phyloP scores from a whole-genome alignment of 129 eudicot genomes.

The Tagetes erecta region DNA sequence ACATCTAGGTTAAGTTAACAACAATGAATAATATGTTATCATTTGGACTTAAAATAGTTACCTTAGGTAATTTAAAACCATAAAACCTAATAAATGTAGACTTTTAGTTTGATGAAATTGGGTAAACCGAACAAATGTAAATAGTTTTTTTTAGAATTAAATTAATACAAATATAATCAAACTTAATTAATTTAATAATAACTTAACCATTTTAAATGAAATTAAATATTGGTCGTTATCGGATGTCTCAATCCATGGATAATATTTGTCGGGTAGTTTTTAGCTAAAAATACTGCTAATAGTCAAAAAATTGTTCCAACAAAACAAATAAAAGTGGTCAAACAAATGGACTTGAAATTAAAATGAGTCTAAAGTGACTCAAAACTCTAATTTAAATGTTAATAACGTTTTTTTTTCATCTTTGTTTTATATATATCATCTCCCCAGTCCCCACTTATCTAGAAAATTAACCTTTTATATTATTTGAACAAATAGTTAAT shows the following conservation, averaged over 20 bases:
- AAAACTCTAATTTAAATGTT: no score
- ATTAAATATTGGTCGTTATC: neutral
- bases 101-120: neutral
- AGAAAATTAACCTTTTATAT: no score
- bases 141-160: neutral
- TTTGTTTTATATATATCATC: no score
- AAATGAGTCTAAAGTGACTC: no score
- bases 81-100: neutral
- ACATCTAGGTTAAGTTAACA: neutral
- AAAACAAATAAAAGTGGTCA: neutral
- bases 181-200: neutral
- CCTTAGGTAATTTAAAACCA: neutral
- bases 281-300: neutral
- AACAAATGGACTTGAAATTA: neutral
- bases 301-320: neutral
- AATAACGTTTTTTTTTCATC: no score
- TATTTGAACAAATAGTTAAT: no score
- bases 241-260: constrained; percentile 2
- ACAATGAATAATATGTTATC: neutral
- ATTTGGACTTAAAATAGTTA: neutral
- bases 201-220: neutral
- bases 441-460: no score
- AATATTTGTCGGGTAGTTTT: neutral
- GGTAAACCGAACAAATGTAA: neutral
- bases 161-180: neutral